phyloP scores from a whole-genome alignment of 2,329 filamentous ascomycete species.

The Ophioceras dolichostomum region DNA sequence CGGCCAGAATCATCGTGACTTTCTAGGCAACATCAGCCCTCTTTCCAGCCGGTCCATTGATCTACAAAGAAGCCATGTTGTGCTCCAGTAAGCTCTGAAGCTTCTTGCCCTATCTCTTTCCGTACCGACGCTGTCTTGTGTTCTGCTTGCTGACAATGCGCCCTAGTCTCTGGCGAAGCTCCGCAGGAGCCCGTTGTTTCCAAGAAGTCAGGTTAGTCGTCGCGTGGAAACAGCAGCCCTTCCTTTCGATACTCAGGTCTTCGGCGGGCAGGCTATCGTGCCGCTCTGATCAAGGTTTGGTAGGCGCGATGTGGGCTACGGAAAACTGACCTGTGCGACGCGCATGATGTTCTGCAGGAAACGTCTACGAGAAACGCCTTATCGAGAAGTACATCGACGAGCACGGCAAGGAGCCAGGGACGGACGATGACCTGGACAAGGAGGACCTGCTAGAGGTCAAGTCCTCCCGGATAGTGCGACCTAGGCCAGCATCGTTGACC shows the following conservation, averaged over 20 bases:
- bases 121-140: no score
- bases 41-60: no score
- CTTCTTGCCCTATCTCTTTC: no score
- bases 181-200: slow-evolving; percentile 92
- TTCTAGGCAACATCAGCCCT: no score
- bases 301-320: no score
- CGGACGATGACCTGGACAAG: slow-evolving; percentile 67
- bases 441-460: slow-evolving; percentile 87
- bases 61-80: no score
- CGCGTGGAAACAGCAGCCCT: neutral
- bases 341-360: slow-evolving; percentile 36
- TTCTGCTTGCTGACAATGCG: neutral
- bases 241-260: slow-evolving; percentile 4
- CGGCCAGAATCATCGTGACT: no score
- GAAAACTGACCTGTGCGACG: slow-evolving; percentile 10
- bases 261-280: no score
- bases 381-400: slow-evolving; percentile 93
- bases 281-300: no score
- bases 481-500: slow-evolving; percentile 83
- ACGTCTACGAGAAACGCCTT: slow-evolving; percentile 87
- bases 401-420: slow-evolving; percentile 85
- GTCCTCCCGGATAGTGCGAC: slow-evolving; percentile 70
- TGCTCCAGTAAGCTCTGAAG: slow-evolving; percentile 2
- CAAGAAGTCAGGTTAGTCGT: slow-evolving; percentile 70
- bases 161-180: slow-evolving; percentile 72